These are phyloP conservation scores for Lupinus albus DNA, from an alignment of 306 rosid species.

Conservation along the genomic window DNA sequence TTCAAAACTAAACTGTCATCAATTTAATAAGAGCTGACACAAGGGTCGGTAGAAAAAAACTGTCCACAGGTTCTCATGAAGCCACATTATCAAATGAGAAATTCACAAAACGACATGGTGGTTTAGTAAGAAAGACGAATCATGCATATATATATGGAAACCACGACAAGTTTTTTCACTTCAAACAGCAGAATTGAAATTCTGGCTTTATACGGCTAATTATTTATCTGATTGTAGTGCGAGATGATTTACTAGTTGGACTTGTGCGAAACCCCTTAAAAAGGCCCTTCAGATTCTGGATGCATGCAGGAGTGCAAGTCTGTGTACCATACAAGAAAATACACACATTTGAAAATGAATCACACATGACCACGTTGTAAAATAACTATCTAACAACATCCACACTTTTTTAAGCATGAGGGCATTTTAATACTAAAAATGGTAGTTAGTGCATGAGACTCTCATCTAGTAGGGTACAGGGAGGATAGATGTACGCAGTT, in stretches of 20 bases:
- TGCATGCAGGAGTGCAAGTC: conserved; percentile 40
- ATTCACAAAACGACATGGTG: background rate
- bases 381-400: background rate
- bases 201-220: conserved; percentile 18
- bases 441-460: too few species aligned
- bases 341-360: background rate
- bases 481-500: too few species aligned
- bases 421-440: background rate
- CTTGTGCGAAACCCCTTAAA: conserved; percentile 44
- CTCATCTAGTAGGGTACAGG: too few species aligned
- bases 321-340: conserved; percentile 35
- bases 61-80: background rate
- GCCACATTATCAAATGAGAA: conserved; percentile 2
- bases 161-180: background rate
- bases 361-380: background rate
- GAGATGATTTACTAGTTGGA: conserved; percentile 50
- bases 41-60: background rate
- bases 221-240: conserved; percentile 37
- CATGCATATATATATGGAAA: conserved; percentile 19
- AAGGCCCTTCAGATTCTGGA: conserved; percentile 35
- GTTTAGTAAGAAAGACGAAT: background rate
- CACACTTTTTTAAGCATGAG: background rate
- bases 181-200: conserved; percentile 18
- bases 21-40: background rate
- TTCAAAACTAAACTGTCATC: conserved; percentile 4